Percentiles rank a stretch among this genome's conserved stretches.
phyloP scores from a whole-genome alignment of 176 grass and related monocot genomes.

The Cenchrus purpureus region DNA sequence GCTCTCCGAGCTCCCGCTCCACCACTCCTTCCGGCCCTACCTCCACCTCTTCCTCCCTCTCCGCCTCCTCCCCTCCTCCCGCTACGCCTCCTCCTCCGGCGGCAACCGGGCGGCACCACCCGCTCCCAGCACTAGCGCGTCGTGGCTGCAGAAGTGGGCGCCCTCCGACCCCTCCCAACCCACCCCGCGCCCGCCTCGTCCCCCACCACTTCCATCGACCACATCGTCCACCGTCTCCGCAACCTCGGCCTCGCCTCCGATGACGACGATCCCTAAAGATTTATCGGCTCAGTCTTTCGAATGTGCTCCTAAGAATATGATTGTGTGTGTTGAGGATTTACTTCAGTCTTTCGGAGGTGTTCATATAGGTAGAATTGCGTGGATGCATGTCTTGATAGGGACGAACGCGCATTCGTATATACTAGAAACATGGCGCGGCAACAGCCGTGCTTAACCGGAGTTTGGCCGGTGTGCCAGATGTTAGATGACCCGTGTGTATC shows the following conservation, averaged over 20 bases:
- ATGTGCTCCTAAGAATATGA: no score
- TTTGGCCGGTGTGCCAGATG: no score
- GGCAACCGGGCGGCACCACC: slow-evolving; percentile 25
- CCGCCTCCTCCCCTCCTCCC: slow-evolving; percentile 40
- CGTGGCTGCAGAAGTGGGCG: slow-evolving; percentile 79
- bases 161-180: slow-evolving; percentile 50
- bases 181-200: slow-evolving; percentile 22
- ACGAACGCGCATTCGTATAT: no score
- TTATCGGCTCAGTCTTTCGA: no score
- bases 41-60: slow-evolving; percentile 39
- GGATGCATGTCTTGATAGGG: no score
- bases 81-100: slow-evolving; percentile 35
- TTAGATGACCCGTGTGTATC: no score
- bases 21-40: slow-evolving; percentile 47
- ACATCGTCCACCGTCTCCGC: slow-evolving; percentile 91
- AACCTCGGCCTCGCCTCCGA: slow-evolving; percentile 74
- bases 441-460: no score
- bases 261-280: slow-evolving; percentile 54
- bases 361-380: no score
- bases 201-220: slow-evolving; percentile 68
- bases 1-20: slow-evolving; percentile 79
- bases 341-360: no score
- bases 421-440: no score
- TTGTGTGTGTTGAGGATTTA: no score
- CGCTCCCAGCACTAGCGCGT: slow-evolving; percentile 30